Evolutionary conservation across 805 yeast species (phyloP), one percentile per base, ranked within the genome.

Genomic region (Yamadazyma tumulicola): DNA sequence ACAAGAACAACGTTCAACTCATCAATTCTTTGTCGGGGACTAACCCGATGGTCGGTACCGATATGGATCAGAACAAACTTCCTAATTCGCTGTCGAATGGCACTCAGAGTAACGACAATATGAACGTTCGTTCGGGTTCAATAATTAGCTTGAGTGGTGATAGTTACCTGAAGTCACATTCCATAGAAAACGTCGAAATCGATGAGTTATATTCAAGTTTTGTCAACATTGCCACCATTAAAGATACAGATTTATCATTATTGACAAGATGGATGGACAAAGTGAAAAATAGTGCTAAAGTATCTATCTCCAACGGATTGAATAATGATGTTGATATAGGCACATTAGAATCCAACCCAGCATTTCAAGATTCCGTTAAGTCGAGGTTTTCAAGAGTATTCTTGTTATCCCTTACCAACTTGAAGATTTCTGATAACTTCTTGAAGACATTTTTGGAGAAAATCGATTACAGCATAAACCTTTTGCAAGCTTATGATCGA

Each of bases 161-260:
- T 11, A 32, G 31, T 12, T 46, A 42, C 33, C 13, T 19, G 12
- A 20, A 27, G n/a, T 7, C 21, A 3, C 27, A 23, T 14, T 32
- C 41, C 5, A 30, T 41, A n/a, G 39, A 67, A 26, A 72, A 71
- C 41, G 55, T 57, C 28, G 79, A 74, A 37, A 73, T 77, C 17
- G 93, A 85, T 57, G 87, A 81, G 45, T 57, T 85, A 20, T 83
- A 81, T 54, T 67, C 81, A 7, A 85, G 84, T 53, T 84, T 84
- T 51, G 74, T 79, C 39, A 71, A 71, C 41, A 67, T 75, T 13
- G 72, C 73, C 9, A 61, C 70, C 12, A 57, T 64, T 7, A 64
- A 67, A 32, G 69, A 61, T 29, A 63, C 66, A 5, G 71, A 65
- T 34, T 45, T 54, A 32, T 48, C 59, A 6, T 47, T 64, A 16